These are phyloP conservation scores for Taiwanofungus camphoratus DNA, from an alignment of 1,284 basidiomycete species.

Conservation along the genomic window DNA sequence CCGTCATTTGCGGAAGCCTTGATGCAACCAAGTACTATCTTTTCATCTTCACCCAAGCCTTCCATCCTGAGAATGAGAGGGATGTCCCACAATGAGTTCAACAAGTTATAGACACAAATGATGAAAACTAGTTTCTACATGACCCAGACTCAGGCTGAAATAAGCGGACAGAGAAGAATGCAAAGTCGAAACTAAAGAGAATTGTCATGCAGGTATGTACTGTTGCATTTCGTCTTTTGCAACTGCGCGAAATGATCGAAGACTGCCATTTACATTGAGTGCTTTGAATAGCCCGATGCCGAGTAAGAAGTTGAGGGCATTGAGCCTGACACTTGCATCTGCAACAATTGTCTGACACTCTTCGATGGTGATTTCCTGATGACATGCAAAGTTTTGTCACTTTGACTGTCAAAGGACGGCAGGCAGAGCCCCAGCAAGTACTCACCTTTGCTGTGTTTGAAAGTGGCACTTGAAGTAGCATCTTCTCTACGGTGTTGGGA, in stretches of 20 bases:
- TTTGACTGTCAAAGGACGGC: too few relatives aligned
- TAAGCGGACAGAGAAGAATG: neutral
- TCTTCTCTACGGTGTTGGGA: too few relatives aligned
- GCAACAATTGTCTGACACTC: neutral
- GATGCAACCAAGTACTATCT: neutral
- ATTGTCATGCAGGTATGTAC: neutral
- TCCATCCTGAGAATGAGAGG: neutral
- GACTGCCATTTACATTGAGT: neutral
- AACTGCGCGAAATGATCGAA: neutral
- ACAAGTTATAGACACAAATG: constrained; percentile 13
- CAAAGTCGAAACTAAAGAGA: neutral
- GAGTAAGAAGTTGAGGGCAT: neutral
- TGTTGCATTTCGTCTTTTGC: neutral
- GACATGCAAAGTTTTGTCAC: too few relatives aligned
- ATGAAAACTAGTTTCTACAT: too few relatives aligned
- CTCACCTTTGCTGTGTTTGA: too few relatives aligned
- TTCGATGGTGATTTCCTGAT: neutral
- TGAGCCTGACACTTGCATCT: neutral
- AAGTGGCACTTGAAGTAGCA: too few relatives aligned
- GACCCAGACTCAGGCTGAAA: too few relatives aligned
- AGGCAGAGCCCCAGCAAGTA: too few relatives aligned
- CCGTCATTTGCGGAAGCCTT: neutral
- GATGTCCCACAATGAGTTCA: neutral
- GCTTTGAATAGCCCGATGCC: neutral
- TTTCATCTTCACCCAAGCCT: neutral